Base-by-base conservation (phyloP, 108 stramenopile genomes). In the Thalassiosira profunda region DNA sequence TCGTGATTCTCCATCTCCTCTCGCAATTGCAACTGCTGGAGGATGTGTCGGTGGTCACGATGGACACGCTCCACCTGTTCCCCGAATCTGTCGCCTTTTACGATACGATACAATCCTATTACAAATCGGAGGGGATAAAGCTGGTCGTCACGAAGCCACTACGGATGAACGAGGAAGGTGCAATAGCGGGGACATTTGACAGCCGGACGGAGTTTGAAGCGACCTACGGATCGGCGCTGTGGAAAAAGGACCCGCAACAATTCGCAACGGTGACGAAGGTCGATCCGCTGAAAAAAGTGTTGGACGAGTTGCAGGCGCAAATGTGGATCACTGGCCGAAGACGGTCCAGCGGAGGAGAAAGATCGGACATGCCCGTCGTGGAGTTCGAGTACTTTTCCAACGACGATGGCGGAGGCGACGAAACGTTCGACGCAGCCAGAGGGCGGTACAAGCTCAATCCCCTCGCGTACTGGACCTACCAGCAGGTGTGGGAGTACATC, bases 291-390 rank as follows among this genome's bases (percentile, higher is more conserved):
- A 29, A 72, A 6, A 57, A 63, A 15, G 58, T 70, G 10, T 34
- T 84, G 10, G 33, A 72, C 3, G 63, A 66, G 43, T 47, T 54
- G 40, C 14, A 62, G 11, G 63, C 79, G 2, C 20, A 66, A 51
- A 74, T 75, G 59, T 84, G 79, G 79, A 80, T 84, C 11, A 84
- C 83, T 5, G 83, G 83, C 31, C 35, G 83, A 44, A 55, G 83
- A 41, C 62, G 79, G 35, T 49, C 44, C 31, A 74, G 71, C 34
- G 83, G 79, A n/a, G 78, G 70, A 23, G 79, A 84, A 33, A 52
- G 83, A 42, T 15, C 42, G 6, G 18, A 66, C 20, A 15, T 84
- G 15, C 29, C 55, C 14, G 55, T 79, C 2, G 38, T 84, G 20
- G 83, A 84, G 24, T 66, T 76, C 46, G 71, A 66, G 8, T 21